Base-by-base conservation (phyloP, 495 filamentous ascomycete genomes). In the Penicillium waksmanii region DNA sequence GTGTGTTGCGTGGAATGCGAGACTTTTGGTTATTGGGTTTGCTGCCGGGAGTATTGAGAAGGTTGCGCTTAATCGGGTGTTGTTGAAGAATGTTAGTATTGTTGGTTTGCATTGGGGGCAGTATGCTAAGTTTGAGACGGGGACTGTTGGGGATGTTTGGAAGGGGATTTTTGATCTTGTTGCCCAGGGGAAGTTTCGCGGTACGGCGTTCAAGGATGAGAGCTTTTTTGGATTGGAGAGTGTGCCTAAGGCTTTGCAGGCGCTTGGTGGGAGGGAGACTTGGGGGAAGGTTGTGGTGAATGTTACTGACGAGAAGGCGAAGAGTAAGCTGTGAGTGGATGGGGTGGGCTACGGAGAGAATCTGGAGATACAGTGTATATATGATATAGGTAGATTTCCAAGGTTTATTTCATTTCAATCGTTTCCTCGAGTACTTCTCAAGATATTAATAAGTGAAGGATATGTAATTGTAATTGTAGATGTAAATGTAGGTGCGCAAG, bases 241-340 rank as follows among this genome's bases (percentile, higher is more conserved):
- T 56, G 84, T 98, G 18, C 86, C 88, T 0, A 82, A 83, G 55
- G 94, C 94, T 0, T 73, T 98, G 66, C 77, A 87, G 68, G 87
- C 88, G 15, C 76, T 98, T 40, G 93, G 90, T 0, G 82, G 83
- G 15, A 78, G 94, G 47, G 91, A 89, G 64, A 96, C 91, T 0
- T 98, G 94, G 94, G 94, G 94, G 0, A 98, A 98, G 82, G 94
- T 97, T 2, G 91, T 98, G 1, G 89, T 97, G 3, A 89, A 90
- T 73, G 81, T 98, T n/a, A n/a, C n/a, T 25, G 85, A 89, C n/a
- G 88, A 93, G 57, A 80, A 85, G 31, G 77, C 80, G 5, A 79
- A 76, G 68, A 88, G 77, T 53, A 83, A 79, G 70, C 62, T 84
- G 42, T 84, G 2, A 44, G 42, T 18, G 17, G 40, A 43, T n/a